Evolutionary conservation across 768 basidiomycete species (phyloP).

Genomic region (Auricularia auricula-judae): DNA sequence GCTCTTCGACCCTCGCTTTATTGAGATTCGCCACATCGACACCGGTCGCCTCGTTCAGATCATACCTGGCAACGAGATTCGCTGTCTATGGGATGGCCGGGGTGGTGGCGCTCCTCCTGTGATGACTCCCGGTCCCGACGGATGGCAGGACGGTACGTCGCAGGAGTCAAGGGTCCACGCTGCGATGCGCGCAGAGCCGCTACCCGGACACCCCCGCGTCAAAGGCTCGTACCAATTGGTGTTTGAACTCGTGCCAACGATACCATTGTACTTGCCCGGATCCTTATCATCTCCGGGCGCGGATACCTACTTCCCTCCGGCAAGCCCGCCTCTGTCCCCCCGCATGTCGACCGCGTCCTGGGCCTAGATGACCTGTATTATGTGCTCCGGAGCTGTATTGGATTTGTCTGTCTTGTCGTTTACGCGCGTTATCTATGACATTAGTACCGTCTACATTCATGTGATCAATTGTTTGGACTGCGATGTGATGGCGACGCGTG

Average conservation of each 20-base stretch:
- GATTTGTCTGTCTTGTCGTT: not conserved
- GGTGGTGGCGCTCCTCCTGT: conserved; percentile 21
- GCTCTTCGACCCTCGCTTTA: conserved; percentile 80
- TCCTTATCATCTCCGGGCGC: conserved; percentile 45
- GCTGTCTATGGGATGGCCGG: conserved; percentile 87
- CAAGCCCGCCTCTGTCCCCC: conserved; percentile 48
- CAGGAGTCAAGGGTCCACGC: conserved; percentile 82
- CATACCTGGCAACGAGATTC: conserved; percentile 68
- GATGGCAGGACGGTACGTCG: conserved; percentile 37
- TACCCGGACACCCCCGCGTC: conserved; percentile 21
- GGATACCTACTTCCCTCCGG: conserved; percentile 38
- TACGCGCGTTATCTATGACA: not conserved
- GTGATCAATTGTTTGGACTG: not conserved
- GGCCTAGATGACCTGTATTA: not conserved
- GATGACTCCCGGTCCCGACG: conserved; percentile 32
- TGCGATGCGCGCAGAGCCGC: conserved; percentile 56
- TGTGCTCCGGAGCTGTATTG: not conserved
- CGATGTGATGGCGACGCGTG: not conserved
- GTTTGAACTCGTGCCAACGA: conserved; percentile 46
- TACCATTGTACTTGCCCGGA: conserved; percentile 54
- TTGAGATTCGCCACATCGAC: conserved; percentile 79
- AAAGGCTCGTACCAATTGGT: conserved; percentile 13
- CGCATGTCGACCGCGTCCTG: conserved; percentile 8
- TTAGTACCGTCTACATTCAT: not conserved
- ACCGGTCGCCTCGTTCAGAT: conserved; percentile 75